Conservation (phyloP, 83 land plant genomes). For the Thuja plicata region DNA sequence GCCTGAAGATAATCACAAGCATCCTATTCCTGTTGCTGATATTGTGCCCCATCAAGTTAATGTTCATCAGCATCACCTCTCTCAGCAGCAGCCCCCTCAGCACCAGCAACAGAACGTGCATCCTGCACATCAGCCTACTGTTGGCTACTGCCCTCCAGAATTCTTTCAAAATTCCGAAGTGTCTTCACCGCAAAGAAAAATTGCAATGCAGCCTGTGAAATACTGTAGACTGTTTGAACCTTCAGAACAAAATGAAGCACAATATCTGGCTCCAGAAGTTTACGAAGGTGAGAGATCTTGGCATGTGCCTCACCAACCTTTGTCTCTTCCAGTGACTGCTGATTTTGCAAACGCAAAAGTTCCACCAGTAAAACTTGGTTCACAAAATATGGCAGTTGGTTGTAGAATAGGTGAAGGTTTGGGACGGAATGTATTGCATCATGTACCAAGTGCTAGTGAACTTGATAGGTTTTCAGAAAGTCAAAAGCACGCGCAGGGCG, state of each 20-base stretch:
- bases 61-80: not conserved
- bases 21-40: not conserved
- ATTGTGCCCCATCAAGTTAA: not conserved
- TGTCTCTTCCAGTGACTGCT: not conserved
- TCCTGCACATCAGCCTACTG: not conserved
- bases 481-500: not conserved
- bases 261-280: not conserved
- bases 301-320: not conserved
- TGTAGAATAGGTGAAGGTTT: slow-evolving; percentile 8
- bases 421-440: not conserved
- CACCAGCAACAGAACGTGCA: slow-evolving; percentile 10
- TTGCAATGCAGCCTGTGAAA: not conserved
- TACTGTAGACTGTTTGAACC: not conserved
- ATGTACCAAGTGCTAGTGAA: not conserved
- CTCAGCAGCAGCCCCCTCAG: not conserved
- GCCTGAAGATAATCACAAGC: slow-evolving; percentile 9
- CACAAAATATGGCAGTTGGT: not conserved
- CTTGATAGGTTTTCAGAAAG: not conserved
- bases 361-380: slow-evolving; percentile 1
- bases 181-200: not conserved
- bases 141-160: not conserved
- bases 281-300: not conserved
- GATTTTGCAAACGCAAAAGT: not conserved
- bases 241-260: not conserved
- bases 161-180: not conserved